A percentile compares a stretch with the other conserved stretches of the same genome.
Evolutionary conservation across 2,329 filamentous ascomycete species (phyloP).

Genomic region (Xylariaceae sp.): DNA sequence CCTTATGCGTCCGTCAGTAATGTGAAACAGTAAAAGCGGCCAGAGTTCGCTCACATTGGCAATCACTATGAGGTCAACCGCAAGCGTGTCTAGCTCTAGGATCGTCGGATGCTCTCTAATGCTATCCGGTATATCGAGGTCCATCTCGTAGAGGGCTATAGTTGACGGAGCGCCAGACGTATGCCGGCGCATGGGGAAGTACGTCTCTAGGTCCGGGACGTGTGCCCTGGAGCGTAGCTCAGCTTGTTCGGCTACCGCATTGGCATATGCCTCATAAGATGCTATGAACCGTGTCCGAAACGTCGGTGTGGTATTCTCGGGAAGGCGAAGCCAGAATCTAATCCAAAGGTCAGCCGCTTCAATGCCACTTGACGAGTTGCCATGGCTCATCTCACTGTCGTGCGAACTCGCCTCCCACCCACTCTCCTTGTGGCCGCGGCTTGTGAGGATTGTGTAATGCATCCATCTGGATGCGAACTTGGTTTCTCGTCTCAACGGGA

Average conservation of each 20-base stretch:
- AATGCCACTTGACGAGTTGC: not conserved
- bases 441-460: slow-evolving; percentile 12
- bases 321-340: slow-evolving; percentile 26
- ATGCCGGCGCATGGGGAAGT: slow-evolving; percentile 23
- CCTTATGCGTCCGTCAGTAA: slow-evolving; percentile 7
- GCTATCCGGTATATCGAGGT: slow-evolving; percentile 23
- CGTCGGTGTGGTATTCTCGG: slow-evolving; percentile 14
- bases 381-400: slow-evolving; percentile 22
- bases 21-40: not conserved
- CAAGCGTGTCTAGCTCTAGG: slow-evolving; percentile 17
- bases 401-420: slow-evolving; percentile 17
- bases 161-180: slow-evolving; percentile 27
- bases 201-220: slow-evolving; percentile 22
- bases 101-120: slow-evolving; percentile 21
- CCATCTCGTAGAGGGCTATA: slow-evolving; percentile 23
- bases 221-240: slow-evolving; percentile 17
- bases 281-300: slow-evolving; percentile 24
- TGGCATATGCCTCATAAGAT: slow-evolving; percentile 24
- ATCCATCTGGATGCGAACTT: slow-evolving; percentile 14
- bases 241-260: slow-evolving; percentile 24
- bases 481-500: slow-evolving; percentile 11
- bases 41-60: slow-evolving; percentile 22
- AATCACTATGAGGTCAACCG: slow-evolving; percentile 26
- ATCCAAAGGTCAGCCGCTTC: not conserved
- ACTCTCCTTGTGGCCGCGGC: slow-evolving; percentile 12